phyloP scores from a whole-genome alignment of 805 yeast species.

The Pichia californica region DNA sequence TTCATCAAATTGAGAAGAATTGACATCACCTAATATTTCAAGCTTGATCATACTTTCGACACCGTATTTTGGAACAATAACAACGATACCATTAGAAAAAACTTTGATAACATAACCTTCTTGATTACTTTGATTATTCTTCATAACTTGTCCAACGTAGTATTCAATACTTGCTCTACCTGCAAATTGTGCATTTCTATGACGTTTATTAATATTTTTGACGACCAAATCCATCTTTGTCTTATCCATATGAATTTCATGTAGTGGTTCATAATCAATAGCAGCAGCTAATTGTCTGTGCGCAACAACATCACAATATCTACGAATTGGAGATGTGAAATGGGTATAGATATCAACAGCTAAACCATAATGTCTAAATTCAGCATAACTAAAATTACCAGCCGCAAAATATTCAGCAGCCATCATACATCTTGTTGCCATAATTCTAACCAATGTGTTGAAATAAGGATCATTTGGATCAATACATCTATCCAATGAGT shows the following conservation, averaged over 20 bases:
- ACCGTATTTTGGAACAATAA: constrained; percentile 91
- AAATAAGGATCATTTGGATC: constrained; percentile 84
- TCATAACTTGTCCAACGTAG: constrained; percentile 96
- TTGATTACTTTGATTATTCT: constrained; percentile 69
- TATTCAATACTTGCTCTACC: constrained; percentile 97
- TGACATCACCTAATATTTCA: constrained; percentile 63
- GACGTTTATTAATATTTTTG: constrained; percentile 85
- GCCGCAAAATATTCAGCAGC: constrained; percentile 97
- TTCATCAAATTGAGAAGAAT: constrained; percentile 66
- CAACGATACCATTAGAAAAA: constrained; percentile 90
- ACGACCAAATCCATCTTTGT: constrained; percentile 83
- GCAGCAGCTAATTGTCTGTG: constrained; percentile 99
- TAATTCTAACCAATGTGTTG: constrained; percentile 86
- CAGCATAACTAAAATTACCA: constrained; percentile 84
- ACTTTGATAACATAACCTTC: constrained; percentile 91
- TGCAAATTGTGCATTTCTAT: constrained; percentile 97
- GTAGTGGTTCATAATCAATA: constrained; percentile 83
- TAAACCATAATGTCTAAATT: constrained; percentile 92
- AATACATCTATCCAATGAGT: constrained; percentile 81
- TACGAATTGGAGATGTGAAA: constrained; percentile 96
- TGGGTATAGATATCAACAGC: constrained; percentile 98
- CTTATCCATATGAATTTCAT: constrained; percentile 79
- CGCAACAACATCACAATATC: constrained; percentile 96
- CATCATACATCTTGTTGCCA: constrained; percentile 99
- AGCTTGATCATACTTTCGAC: constrained; percentile 87